phyloP scores from a whole-genome alignment of 2,329 filamentous ascomycete species.

The Diaporthe australafricana region DNA sequence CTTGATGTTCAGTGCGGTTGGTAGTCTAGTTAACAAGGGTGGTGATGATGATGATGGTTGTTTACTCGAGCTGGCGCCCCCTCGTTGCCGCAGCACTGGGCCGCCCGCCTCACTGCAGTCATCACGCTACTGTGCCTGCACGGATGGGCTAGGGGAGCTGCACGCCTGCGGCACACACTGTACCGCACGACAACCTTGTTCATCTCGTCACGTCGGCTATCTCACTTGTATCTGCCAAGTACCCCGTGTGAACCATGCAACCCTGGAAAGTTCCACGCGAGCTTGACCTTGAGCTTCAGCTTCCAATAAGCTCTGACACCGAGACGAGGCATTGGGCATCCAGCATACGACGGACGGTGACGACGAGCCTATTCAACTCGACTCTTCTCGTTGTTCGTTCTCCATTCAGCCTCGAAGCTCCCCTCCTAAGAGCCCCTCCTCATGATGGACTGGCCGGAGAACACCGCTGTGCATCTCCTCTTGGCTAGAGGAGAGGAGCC shows the following conservation, averaged over 20 bases:
- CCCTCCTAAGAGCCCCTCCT: not conserved
- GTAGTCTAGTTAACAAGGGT: not conserved
- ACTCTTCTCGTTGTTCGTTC: not conserved
- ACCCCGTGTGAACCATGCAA: conserved; percentile 15
- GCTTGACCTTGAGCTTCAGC: conserved; percentile 27
- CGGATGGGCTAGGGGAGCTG: not conserved
- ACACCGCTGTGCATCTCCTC: conserved; percentile 11
- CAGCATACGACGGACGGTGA: not conserved
- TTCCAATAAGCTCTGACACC: not conserved
- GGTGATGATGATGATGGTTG: not conserved
- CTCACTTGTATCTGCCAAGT: conserved; percentile 2
- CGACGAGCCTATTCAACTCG: not conserved
- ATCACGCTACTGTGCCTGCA: conserved; percentile 9
- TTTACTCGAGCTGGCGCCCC: conserved; percentile 18
- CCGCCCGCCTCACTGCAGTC: conserved; percentile 1
- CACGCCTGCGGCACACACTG: conserved; percentile 3
- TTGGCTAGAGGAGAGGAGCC: not conserved
- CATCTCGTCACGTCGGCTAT: not conserved
- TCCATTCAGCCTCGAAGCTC: not conserved
- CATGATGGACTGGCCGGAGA: not conserved
- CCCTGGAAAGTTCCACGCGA: conserved; percentile 20
- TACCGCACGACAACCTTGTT: not conserved
- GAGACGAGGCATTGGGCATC: not conserved
- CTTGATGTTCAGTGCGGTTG: not conserved
- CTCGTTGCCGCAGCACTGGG: conserved; percentile 24